Conservation (phyloP, 2,329 filamentous ascomycete species). For the Alternaria gansuensis region DNA sequence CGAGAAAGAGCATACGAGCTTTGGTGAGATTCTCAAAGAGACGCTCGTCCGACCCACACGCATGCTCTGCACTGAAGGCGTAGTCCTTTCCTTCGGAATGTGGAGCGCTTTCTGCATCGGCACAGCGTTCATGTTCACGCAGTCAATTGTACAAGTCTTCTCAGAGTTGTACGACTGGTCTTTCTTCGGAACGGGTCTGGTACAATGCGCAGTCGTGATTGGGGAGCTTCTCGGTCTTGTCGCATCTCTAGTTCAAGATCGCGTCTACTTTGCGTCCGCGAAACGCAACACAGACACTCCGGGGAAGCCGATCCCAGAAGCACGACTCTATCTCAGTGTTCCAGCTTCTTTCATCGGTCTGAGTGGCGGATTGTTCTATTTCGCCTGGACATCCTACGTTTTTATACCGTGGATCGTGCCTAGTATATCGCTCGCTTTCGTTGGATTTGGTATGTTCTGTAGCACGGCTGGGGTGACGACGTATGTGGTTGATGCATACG, state of each 20-base stretch:
- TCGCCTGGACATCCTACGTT: conserved; percentile 60
- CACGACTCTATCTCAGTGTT: conserved; percentile 57
- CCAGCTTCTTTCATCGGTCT: conserved; percentile 58
- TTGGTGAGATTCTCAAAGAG: conserved; percentile 47
- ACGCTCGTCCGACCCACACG: conserved; percentile 52
- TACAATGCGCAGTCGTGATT: conserved; percentile 58
- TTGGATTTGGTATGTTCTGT: conserved; percentile 61
- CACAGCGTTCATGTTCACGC: conserved; percentile 61
- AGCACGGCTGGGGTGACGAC: conserved; percentile 59
- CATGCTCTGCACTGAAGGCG: conserved; percentile 61
- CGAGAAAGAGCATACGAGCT: conserved; percentile 47
- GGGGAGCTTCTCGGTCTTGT: conserved; percentile 58
- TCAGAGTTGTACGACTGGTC: conserved; percentile 53
- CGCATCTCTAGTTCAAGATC: conserved; percentile 48
- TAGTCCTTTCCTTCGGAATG: conserved; percentile 59
- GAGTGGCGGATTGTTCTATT: conserved; percentile 61
- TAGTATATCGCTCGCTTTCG: conserved; percentile 57
- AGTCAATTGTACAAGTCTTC: conserved; percentile 58
- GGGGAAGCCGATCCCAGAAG: conserved; percentile 56
- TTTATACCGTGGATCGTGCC: conserved; percentile 59
- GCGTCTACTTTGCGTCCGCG: conserved; percentile 56
- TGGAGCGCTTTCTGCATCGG: conserved; percentile 61
- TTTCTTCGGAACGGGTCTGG: conserved; percentile 56
- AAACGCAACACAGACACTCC: conserved; percentile 51
- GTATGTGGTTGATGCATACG: conserved; percentile 62